Conservation (phyloP, 2,329 filamentous ascomycete genomes). For the Amesomyces nigricolor region DNA sequence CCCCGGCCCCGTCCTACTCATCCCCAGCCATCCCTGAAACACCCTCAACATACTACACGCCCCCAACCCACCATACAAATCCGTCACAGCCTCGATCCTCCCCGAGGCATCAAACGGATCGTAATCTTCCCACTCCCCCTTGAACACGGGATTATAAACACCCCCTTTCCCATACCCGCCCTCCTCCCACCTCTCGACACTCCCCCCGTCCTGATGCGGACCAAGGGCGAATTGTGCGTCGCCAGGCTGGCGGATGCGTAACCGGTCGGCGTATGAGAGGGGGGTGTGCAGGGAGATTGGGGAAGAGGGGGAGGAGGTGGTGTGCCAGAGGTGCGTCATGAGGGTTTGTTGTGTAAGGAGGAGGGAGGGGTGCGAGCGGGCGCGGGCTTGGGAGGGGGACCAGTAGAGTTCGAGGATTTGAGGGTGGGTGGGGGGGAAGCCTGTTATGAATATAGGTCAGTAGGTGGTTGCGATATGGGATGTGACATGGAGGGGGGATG, state of each 20-base stretch:
- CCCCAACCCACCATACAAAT: slow-evolving; percentile 76
- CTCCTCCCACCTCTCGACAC: slow-evolving; percentile 68
- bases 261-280: slow-evolving; percentile 63
- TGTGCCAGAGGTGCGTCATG: slow-evolving; percentile 56
- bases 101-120: slow-evolving; percentile 75
- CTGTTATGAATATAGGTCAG: slow-evolving; percentile 30
- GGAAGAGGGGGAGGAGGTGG: slow-evolving; percentile 37
- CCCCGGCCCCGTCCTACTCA: slow-evolving; percentile 65
- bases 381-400: slow-evolving; percentile 62
- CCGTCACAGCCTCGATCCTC: slow-evolving; percentile 61
- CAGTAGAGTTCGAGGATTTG: slow-evolving; percentile 74
- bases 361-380: slow-evolving; percentile 61
- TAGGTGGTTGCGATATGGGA: no score
- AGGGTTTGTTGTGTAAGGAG: slow-evolving; percentile 56
- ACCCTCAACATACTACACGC: slow-evolving; percentile 80
- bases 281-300: slow-evolving; percentile 39
- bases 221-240: slow-evolving; percentile 66
- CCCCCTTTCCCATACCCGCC: slow-evolving; percentile 59
- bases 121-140: slow-evolving; percentile 71
- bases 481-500: neutral
- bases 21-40: slow-evolving; percentile 84
- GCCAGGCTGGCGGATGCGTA: slow-evolving; percentile 66
- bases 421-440: slow-evolving; percentile 60
- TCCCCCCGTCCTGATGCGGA: slow-evolving; percentile 68
- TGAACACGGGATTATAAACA: slow-evolving; percentile 69